Percentiles rank a stretch among this genome's conserved stretches.
These are phyloP conservation scores for Terfezia boudieri DNA, from an alignment of 495 filamentous ascomycete genomes.

Conservation along the genomic window DNA sequence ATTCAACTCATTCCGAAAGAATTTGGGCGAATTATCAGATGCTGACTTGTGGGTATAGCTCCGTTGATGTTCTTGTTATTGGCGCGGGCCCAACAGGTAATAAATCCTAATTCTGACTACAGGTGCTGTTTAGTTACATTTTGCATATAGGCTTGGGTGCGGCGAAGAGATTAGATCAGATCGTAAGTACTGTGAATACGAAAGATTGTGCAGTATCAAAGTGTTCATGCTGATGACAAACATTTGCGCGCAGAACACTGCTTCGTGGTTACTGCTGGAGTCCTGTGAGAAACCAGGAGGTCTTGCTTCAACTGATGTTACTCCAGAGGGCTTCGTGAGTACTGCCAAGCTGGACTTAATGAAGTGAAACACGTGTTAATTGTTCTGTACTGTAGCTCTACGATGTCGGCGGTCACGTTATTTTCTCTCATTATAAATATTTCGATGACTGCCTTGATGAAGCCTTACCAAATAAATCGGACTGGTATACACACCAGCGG, in stretches of 20 bases:
- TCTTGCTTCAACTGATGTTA: slow-evolving; percentile 90
- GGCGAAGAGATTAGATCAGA: slow-evolving; percentile 90
- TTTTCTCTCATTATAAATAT: slow-evolving; percentile 99
- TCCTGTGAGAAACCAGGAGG: slow-evolving; percentile 83
- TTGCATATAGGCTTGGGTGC: slow-evolving; percentile 39
- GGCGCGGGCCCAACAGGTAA: slow-evolving; percentile 82
- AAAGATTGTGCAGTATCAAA: neutral
- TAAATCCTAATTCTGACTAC: neutral
- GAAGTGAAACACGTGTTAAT: neutral
- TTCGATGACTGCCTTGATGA: slow-evolving; percentile 98
- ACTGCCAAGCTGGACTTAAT: slow-evolving; percentile 2
- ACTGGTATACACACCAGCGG: slow-evolving; percentile 96
- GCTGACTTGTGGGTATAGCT: slow-evolving; percentile 32
- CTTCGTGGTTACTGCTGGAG: slow-evolving; percentile 88
- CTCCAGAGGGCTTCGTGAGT: slow-evolving; percentile 93
- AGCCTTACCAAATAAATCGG: slow-evolving; percentile 73
- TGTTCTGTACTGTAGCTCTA: slow-evolving; percentile 44
- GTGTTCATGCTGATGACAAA: neutral
- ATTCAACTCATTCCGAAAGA: neutral
- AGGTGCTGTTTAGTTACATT: neutral
- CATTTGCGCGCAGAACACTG: slow-evolving; percentile 5
- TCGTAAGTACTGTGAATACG: slow-evolving; percentile 35
- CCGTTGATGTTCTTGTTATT: slow-evolving; percentile 94
- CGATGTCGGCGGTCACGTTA: slow-evolving; percentile 97
- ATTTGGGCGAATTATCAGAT: neutral